phyloP scores from a whole-genome alignment of 2,329 filamentous ascomycete species.

The Drechslerella coelobrocha region DNA sequence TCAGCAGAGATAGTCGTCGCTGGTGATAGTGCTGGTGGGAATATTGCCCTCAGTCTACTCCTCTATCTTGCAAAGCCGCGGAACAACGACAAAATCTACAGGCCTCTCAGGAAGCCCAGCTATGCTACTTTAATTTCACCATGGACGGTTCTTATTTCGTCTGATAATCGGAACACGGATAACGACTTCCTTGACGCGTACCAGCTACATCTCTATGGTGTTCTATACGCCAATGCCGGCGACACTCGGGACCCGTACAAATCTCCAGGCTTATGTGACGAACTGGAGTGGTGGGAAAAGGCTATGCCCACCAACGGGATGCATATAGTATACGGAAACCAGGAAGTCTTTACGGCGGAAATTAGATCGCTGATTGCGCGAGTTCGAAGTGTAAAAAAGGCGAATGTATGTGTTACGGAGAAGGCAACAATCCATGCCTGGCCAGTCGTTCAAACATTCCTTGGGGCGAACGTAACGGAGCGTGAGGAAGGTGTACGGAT shows the following conservation, averaged over 20 bases:
- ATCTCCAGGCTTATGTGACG: slow-evolving; percentile 75
- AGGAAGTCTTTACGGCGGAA: slow-evolving; percentile 78
- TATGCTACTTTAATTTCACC: slow-evolving; percentile 79
- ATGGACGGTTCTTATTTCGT: slow-evolving; percentile 76
- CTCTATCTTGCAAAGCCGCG: slow-evolving; percentile 66
- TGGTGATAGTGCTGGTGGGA: slow-evolving; percentile 81
- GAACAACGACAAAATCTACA: slow-evolving; percentile 56
- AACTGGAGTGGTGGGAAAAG: slow-evolving; percentile 70
- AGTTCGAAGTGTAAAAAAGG: slow-evolving; percentile 63
- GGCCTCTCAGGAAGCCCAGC: slow-evolving; percentile 62
- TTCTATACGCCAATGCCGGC: slow-evolving; percentile 69
- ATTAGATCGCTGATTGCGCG: slow-evolving; percentile 68
- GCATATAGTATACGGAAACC: slow-evolving; percentile 73
- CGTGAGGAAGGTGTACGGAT: slow-evolving; percentile 64
- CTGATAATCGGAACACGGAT: slow-evolving; percentile 70
- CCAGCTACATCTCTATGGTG: slow-evolving; percentile 72
- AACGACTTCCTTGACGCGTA: slow-evolving; percentile 77
- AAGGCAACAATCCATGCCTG: slow-evolving; percentile 78
- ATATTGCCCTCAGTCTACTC: slow-evolving; percentile 74
- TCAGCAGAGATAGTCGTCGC: slow-evolving; percentile 72
- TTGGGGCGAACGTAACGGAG: slow-evolving; percentile 62
- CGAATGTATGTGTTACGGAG: slow-evolving; percentile 65
- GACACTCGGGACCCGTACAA: slow-evolving; percentile 65
- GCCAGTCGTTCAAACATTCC: slow-evolving; percentile 74
- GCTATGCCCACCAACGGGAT: slow-evolving; percentile 72